Evolutionary conservation across 306 rosid species (phyloP).

Genomic region (Sophora flavescens): DNA sequence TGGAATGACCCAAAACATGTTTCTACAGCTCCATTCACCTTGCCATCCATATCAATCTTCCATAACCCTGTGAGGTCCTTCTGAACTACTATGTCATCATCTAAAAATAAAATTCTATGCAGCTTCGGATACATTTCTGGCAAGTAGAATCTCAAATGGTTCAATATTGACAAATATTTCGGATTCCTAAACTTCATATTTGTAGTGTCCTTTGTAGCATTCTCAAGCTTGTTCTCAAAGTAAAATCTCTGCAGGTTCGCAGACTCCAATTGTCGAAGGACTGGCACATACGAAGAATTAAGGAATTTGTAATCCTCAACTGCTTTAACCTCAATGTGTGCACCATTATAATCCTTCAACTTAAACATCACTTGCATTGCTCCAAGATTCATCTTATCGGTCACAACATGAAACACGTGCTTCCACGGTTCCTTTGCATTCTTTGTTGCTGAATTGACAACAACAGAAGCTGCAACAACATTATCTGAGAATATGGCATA

Average conservation of each 20-base stretch:
- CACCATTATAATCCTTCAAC: slow-evolving; percentile 73
- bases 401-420: slow-evolving; percentile 89
- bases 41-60: slow-evolving; percentile 89
- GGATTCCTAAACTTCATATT: slow-evolving; percentile 95
- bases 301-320: slow-evolving; percentile 88
- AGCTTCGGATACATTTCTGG: slow-evolving; percentile 88
- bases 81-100: slow-evolving; percentile 89
- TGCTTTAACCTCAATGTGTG: slow-evolving; percentile 82
- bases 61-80: slow-evolving; percentile 86
- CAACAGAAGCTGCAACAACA: slow-evolving; percentile 85
- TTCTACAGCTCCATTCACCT: slow-evolving; percentile 93
- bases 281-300: slow-evolving; percentile 84
- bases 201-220: slow-evolving; percentile 84
- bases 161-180: slow-evolving; percentile 78
- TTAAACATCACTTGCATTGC: slow-evolving; percentile 94
- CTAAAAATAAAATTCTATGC: slow-evolving; percentile 77
- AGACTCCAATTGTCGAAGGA: slow-evolving; percentile 78
- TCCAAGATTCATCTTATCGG: slow-evolving; percentile 93
- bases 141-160: slow-evolving; percentile 85
- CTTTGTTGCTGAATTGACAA: slow-evolving; percentile 80
- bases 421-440: slow-evolving; percentile 87
- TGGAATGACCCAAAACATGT: slow-evolving; percentile 91
- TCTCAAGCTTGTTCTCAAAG: slow-evolving; percentile 88
- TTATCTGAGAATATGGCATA: slow-evolving; percentile 86
- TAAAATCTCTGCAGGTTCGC: slow-evolving; percentile 76